Evolutionary conservation across 176 grass and related monocot species (phyloP).

Genomic region (Carex pumila): DNA sequence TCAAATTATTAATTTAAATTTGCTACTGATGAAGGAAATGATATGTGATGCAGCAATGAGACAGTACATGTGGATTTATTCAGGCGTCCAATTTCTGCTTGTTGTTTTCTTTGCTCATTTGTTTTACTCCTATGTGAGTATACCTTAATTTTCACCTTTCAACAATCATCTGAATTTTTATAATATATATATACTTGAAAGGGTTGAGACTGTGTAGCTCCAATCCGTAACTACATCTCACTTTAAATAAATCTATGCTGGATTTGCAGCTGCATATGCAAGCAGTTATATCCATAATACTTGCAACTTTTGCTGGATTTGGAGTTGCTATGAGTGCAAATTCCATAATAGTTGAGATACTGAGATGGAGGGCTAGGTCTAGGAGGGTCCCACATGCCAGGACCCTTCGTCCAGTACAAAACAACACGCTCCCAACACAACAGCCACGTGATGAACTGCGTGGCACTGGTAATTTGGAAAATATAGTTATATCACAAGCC

Average conservation of each 20-base stretch:
- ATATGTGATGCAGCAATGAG: slow-evolving; percentile 42
- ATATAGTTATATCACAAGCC: slow-evolving; percentile 3
- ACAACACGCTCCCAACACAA: slow-evolving; percentile 7
- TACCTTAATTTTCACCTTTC: not conserved
- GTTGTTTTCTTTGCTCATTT: slow-evolving; percentile 79
- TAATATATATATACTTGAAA: not conserved
- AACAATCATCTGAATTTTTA: not conserved
- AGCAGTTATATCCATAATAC: slow-evolving; percentile 75
- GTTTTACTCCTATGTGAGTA: slow-evolving; percentile 78
- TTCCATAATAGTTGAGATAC: slow-evolving; percentile 47
- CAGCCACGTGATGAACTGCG: not conserved
- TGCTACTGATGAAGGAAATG: not conserved
- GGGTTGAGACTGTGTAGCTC: no score
- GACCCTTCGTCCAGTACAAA: not conserved
- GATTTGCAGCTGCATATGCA: slow-evolving; percentile 72
- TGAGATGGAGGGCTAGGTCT: slow-evolving; percentile 38
- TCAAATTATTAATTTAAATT: not conserved
- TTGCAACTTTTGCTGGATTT: slow-evolving; percentile 85
- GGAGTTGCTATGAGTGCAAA: slow-evolving; percentile 80
- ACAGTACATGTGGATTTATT: slow-evolving; percentile 69
- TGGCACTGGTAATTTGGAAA: not conserved
- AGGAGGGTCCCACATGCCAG: not conserved
- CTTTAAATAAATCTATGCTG: not conserved
- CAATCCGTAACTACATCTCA: not conserved
- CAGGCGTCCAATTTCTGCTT: slow-evolving; percentile 54